Base-by-base conservation (phyloP, 495 filamentous ascomycete species). In the Copromyces sp. region DNA sequence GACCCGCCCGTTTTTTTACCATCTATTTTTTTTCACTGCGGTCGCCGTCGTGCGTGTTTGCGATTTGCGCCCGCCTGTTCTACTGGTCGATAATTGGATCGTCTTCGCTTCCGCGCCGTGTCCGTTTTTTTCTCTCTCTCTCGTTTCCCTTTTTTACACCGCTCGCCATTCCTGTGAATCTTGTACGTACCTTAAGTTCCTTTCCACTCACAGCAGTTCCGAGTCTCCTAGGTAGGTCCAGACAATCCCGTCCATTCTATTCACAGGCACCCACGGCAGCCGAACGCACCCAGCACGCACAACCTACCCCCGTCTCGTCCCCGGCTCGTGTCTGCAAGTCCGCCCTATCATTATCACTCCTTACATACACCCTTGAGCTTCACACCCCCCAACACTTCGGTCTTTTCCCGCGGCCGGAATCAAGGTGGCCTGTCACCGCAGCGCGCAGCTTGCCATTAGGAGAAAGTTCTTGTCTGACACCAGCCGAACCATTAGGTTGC, bases 1-100 rank as follows among this genome's bases (percentile, higher is more conserved):
- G 72, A 76, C 70, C 69, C 59, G 38, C 47, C 75, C 69, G 38
- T 72, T 77, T 78, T 72, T 77, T 78, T 69, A 65, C 29, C 53
- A 65, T 65, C 69, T 74, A 72, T 76, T 75, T 75, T 71, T 69
- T 74, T 73, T 77, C 42, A 68, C 68, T 73, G 65, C 71, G 73
- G 71, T 65, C 29, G 53, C 53, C 53, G 53, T 65, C 29, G 53
- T 65, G 53, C 53, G 53, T 65, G 53, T 65, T 65, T 65, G 53
- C 53, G 53, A 65, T 17, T 65, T 65, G 29, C 29, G 53, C 53
- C 53, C 53, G 53, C 53, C 7, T 65, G 53, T 9, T 17, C 53
- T 65, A 5, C 24, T 65, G 29, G 29, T 35, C 53, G 53, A 32
- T 65, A 65, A 65, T 65, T 65, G 53, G 53, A 65, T 35, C 53